Percentiles rank a stretch among this genome's conserved stretches.
These are phyloP conservation scores for Zalaria sp. DNA, from an alignment of 2,329 filamentous ascomycete genomes.

Conservation along the genomic window DNA sequence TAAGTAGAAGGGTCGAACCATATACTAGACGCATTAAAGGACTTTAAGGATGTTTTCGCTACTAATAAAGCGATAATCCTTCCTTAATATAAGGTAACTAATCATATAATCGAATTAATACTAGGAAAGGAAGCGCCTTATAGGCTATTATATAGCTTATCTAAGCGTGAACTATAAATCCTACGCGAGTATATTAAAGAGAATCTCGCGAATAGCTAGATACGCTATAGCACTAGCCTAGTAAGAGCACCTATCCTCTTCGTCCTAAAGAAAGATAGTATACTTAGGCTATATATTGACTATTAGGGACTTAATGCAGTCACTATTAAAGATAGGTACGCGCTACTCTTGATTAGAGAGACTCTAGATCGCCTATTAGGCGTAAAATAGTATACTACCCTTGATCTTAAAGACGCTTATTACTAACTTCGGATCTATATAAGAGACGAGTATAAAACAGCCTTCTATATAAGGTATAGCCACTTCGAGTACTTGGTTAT, in stretches of 20 bases:
- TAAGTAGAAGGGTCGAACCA: too few species aligned
- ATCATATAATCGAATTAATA: not conserved
- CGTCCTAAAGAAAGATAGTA: constrained; percentile 8
- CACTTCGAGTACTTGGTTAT: constrained; percentile 14
- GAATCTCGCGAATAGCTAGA: constrained; percentile 4
- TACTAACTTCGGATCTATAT: constrained; percentile 12
- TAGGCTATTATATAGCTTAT: not conserved
- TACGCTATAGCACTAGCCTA: constrained; percentile 1
- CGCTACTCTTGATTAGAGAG: constrained; percentile 13
- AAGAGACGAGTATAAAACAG: constrained; percentile 11
- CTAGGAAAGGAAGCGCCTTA: not conserved
- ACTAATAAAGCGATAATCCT: not conserved
- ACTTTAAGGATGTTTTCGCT: not conserved
- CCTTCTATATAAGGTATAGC: constrained; percentile 11
- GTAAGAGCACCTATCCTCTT: constrained; percentile 8
- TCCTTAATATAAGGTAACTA: not conserved
- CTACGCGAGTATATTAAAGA: constrained; percentile 1
- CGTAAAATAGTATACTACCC: constrained; percentile 8
- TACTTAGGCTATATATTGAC: constrained; percentile 14
- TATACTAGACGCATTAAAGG: too few species aligned
- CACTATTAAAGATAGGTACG: constrained; percentile 18
- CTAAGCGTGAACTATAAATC: not conserved
- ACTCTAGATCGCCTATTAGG: constrained; percentile 9
- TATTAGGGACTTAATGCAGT: constrained; percentile 17
- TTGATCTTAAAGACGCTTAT: constrained; percentile 13